Evolutionary conservation across 2,329 filamentous ascomycete species (phyloP), one percentile per base, ranked within the genome.

Genomic region (Aspergillus sp.): DNA sequence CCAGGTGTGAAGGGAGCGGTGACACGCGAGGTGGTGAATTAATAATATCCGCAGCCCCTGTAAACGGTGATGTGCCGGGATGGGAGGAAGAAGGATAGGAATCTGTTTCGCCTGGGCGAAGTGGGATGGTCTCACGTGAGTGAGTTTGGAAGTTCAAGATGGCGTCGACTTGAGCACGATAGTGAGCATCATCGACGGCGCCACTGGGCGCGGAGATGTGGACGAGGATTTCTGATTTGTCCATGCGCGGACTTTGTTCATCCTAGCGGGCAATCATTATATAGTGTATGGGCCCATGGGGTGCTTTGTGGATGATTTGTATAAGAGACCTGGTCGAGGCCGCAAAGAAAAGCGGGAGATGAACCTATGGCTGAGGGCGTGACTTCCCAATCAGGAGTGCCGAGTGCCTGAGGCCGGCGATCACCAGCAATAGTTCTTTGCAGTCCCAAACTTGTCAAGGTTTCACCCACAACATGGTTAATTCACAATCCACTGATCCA

Each of bases 171-270:
- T 77, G 73, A 12, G 72, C 67, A 37, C 68, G 68, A 64, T 78
- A 76, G 53, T 67, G 69, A 33, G 67, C 68, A 65, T 79, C 75
- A 58, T 78, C 73, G 46, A 61, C 63, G 37, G 61, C 64, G 51
- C 65, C 68, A 61, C 73, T 73, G 31, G 74, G 70, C 17, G 76
- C 76, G 51, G 73, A 68, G 60, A 79, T 67, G 64, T 78, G 76
- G 49, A 77, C 73, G 54, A 78, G 73, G 55, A 78, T 71, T 65
- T 77, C 73, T 56, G 66, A 57, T 24, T 62, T 53, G 56, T 61
- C 61, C 64, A 70, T 71, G 55, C 39, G 52, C 52, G 6, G n/a
- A n/a, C 24, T 4, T 23, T 45, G 21, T 41, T 27, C 52, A 54
- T 54, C 31, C 47, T 54, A 54, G 35, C 47, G 33, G 43, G 8